These are phyloP conservation scores for Peronospora destructor DNA, from an alignment of 352 stramenopile species.

Conservation along the genomic window DNA sequence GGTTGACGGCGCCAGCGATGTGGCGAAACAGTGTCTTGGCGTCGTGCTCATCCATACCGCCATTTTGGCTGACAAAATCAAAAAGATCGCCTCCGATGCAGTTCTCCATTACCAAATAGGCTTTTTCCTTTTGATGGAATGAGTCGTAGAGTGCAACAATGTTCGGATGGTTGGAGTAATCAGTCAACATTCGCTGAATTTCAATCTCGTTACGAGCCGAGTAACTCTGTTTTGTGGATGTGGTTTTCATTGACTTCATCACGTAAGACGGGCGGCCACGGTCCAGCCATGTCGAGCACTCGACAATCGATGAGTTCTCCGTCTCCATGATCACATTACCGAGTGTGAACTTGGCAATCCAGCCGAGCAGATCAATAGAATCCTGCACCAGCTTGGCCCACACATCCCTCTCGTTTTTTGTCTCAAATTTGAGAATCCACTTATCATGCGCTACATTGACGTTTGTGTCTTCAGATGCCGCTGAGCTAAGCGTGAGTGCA, in stretches of 20 bases:
- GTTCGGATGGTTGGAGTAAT: constrained; percentile 61
- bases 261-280: constrained; percentile 47
- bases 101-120: constrained; percentile 61
- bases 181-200: constrained; percentile 61
- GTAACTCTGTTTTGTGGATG: constrained; percentile 39
- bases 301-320: constrained; percentile 45
- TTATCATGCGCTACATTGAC: constrained; percentile 36
- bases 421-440: constrained; percentile 68
- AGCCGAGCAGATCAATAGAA: constrained; percentile 50
- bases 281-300: constrained; percentile 64
- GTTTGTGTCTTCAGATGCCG: constrained; percentile 13
- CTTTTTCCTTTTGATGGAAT: constrained; percentile 53
- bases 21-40: constrained; percentile 49
- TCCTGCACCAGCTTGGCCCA: constrained; percentile 65
- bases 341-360: constrained; percentile 68
- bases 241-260: constrained; percentile 55
- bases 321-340: constrained; percentile 50
- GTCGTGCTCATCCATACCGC: constrained; percentile 38
- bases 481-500: constrained; percentile 2
- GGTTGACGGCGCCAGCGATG: constrained; percentile 41
- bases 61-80: constrained; percentile 49
- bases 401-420: constrained; percentile 57
- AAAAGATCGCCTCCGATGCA: constrained; percentile 58
- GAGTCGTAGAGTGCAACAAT: constrained; percentile 57
- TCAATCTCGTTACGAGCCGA: constrained; percentile 55